These are phyloP conservation scores for Ceratobasidium sp. DNA, from an alignment of 1,284 basidiomycete genomes.

Conservation along the genomic window DNA sequence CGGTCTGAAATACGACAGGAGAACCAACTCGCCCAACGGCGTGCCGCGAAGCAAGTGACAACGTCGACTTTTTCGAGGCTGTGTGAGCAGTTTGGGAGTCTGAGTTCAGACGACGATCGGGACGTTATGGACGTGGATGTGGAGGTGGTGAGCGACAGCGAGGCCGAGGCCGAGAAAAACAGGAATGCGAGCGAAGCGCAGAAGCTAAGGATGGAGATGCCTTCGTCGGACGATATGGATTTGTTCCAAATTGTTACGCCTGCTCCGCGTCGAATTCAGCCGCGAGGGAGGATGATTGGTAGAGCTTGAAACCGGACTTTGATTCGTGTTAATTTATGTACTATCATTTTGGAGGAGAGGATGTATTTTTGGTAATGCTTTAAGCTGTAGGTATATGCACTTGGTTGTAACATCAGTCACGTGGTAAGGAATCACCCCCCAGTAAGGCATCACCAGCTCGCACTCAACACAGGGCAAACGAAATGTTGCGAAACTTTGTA, in stretches of 20 bases:
- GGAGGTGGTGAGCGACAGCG: neutral
- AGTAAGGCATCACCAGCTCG: too few relatives aligned
- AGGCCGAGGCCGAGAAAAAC: conserved; percentile 8
- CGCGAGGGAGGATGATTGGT: neutral
- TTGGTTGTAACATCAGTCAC: too few relatives aligned
- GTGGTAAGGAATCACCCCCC: too few relatives aligned
- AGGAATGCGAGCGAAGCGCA: too few relatives aligned
- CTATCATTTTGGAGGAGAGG: neutral
- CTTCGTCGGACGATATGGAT: conserved; percentile 43
- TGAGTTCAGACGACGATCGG: conserved; percentile 43
- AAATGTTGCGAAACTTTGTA: too few relatives aligned
- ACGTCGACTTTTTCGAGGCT: conserved; percentile 14
- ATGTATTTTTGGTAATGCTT: neutral
- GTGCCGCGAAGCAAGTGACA: neutral
- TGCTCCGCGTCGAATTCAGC: conserved; percentile 9
- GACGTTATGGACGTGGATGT: conserved; percentile 6
- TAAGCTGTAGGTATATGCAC: too few relatives aligned
- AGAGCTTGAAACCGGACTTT: neutral
- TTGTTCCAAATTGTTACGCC: conserved; percentile 40
- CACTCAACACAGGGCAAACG: too few relatives aligned
- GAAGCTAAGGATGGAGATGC: conserved; percentile 16
- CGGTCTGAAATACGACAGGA: too few relatives aligned
- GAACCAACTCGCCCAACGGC: neutral
- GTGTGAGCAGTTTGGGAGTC: conserved; percentile 9
- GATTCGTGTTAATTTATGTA: neutral